Evolutionary conservation across 2,329 filamentous ascomycete species (phyloP), one percentile per base, ranked within the genome.

Genomic region (Cladosporium sp.): DNA sequence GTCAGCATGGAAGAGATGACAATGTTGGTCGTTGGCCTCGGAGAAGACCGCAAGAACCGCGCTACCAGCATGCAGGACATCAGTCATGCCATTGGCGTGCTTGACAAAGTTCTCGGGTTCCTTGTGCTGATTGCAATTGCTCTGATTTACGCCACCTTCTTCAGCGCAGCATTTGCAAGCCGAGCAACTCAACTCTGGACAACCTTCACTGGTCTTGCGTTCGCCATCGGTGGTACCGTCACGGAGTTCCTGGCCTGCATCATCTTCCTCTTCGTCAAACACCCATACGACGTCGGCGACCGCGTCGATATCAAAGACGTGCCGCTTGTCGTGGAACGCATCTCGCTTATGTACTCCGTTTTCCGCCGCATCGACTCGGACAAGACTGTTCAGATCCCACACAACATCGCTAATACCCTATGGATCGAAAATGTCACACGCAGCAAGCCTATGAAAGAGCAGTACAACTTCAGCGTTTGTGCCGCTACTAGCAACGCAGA

Each of bases 221-320:
- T 97, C 34, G 97, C 92, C 3, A 97, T 97, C 75, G 88, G 96
- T 66, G 97, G 97, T 72, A 87, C 92, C 19, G 88, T 89, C 55
- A 96, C 92, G 1, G 93, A 97, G 74, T 90, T 97, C 64, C 83
- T 97, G n/a, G 92, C 92, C 70, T 96, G 92, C 40, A 97, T 92
- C 78, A 96, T 97, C 69, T 97, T 97, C 79, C 79, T 97, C 1
- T 97, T 97, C 69, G 90, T 97, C 78, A 97, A 97, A 79, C 93
- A 97, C 72, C 93, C 93, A 0, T 97, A 89, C 72, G 93, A 97
- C 72, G 64, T 67, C 34, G 73, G 71, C 45, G 73, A 74, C 59
- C 65, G 69, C 8, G 68, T 74, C 49, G 65, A 67, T 45, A 68
- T 67, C 22, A 59, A 63, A 37, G 56, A 66, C 22, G 59, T 59